Conservation (phyloP, 768 basidiomycete genomes). For the Phylloporus rhodoxanthus region DNA sequence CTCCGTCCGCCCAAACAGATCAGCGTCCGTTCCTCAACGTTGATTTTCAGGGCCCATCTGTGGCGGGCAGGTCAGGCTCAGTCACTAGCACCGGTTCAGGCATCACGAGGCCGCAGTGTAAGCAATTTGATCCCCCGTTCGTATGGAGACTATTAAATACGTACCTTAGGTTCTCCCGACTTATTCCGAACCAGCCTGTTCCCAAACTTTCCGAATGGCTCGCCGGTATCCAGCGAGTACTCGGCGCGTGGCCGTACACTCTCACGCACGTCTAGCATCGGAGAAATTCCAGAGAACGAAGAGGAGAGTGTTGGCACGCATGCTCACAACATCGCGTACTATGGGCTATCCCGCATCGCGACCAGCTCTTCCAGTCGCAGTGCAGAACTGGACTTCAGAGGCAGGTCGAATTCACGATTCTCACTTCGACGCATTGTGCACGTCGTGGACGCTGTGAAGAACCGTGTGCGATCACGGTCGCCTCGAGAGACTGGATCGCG, state of each 20-base stretch:
- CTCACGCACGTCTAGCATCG: slow-evolving; percentile 41
- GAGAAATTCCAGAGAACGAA: slow-evolving; percentile 36
- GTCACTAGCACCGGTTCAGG: slow-evolving; percentile 8
- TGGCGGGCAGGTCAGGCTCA: slow-evolving; percentile 5
- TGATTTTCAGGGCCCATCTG: background rate
- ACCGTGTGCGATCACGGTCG: slow-evolving; percentile 45
- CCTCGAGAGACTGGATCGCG: slow-evolving; percentile 20
- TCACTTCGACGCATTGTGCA: slow-evolving; percentile 49
- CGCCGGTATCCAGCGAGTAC: slow-evolving; percentile 8
- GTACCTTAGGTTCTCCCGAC: slow-evolving; percentile 9
- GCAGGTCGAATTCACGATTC: slow-evolving; percentile 42
- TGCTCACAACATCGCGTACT: slow-evolving; percentile 4
- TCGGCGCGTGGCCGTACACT: slow-evolving; percentile 5
- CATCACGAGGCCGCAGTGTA: slow-evolving; percentile 8
- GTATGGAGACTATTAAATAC: background rate
- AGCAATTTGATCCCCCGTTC: background rate
- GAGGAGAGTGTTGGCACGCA: slow-evolving; percentile 10
- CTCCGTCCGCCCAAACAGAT: slow-evolving; percentile 22
- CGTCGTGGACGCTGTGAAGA: slow-evolving; percentile 40
- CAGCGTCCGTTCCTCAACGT: background rate
- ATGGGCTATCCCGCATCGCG: slow-evolving; percentile 13
- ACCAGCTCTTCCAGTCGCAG: slow-evolving; percentile 14
- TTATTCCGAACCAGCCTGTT: background rate
- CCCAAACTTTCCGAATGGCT: slow-evolving; percentile 2
- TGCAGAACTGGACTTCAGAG: slow-evolving; percentile 24